These are phyloP conservation scores for Suillus decipiens DNA, from an alignment of 768 basidiomycete species.

Conservation along the genomic window DNA sequence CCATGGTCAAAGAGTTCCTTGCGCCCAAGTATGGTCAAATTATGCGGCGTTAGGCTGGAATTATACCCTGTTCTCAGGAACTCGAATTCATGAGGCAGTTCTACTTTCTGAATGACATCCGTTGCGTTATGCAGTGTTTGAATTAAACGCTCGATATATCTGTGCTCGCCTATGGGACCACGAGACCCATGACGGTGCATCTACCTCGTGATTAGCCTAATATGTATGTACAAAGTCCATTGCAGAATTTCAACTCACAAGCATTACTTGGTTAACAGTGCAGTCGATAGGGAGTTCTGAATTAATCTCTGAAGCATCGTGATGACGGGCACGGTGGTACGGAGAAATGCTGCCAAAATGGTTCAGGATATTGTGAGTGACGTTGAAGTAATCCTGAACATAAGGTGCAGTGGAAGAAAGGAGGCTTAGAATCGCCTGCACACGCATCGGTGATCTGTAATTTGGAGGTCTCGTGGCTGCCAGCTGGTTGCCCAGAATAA, in stretches of 20 bases:
- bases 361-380: slow-evolving; percentile 1
- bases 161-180: slow-evolving; percentile 34
- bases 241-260: slow-evolving; percentile 28
- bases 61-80: slow-evolving; percentile 37
- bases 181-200: slow-evolving; percentile 40
- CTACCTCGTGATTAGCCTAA: slow-evolving; percentile 17
- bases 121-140: slow-evolving; percentile 27
- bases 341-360: slow-evolving; percentile 39
- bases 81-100: slow-evolving; percentile 28
- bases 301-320: slow-evolving; percentile 27
- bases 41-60: slow-evolving; percentile 33
- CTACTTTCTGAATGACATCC: slow-evolving; percentile 25
- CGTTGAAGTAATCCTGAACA: slow-evolving; percentile 16
- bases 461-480: background rate
- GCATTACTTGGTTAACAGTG: slow-evolving; percentile 39
- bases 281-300: slow-evolving; percentile 37
- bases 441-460: background rate
- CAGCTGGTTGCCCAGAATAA: background rate
- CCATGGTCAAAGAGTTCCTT: slow-evolving; percentile 37
- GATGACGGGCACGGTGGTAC: slow-evolving; percentile 34
- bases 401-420: slow-evolving; percentile 16
- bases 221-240: background rate
- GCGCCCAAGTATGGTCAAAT: slow-evolving; percentile 37
- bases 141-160: slow-evolving; percentile 32
- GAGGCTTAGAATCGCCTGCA: background rate